A percentile compares a stretch with the other conserved stretches of the same genome.
These are phyloP conservation scores for Colletotrichum sp. DNA, from an alignment of 2,329 filamentous ascomycete species.

Conservation along the genomic window DNA sequence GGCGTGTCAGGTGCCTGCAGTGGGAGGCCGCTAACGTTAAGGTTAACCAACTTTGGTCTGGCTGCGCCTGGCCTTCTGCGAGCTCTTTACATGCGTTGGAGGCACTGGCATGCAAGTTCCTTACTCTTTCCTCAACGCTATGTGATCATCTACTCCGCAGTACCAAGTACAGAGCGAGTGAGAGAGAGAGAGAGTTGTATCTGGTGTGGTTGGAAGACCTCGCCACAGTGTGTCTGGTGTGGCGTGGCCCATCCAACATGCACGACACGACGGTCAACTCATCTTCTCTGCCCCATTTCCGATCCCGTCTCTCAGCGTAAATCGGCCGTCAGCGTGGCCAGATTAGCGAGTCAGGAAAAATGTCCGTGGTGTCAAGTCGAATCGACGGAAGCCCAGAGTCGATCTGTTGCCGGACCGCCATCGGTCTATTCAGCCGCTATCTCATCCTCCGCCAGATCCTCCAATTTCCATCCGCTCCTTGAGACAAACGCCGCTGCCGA, in stretches of 20 bases:
- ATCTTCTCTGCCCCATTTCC: neutral
- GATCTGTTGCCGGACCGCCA: slow-evolving; percentile 6
- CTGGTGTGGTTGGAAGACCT: neutral
- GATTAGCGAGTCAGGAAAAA: slow-evolving; percentile 11
- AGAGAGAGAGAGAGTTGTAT: neutral
- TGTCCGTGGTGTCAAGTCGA: neutral
- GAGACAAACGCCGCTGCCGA: slow-evolving; percentile 7
- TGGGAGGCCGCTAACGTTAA: slow-evolving; percentile 17
- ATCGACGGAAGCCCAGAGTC: neutral
- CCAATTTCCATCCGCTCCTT: slow-evolving; percentile 13
- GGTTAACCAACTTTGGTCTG: slow-evolving; percentile 19
- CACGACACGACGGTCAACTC: slow-evolving; percentile 7
- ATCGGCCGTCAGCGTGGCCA: neutral
- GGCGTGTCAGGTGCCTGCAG: slow-evolving; percentile 20
- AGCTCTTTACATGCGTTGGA: neutral
- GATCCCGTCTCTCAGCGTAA: neutral
- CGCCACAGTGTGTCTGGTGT: neutral
- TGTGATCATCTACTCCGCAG: neutral
- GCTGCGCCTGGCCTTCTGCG: slow-evolving; percentile 4
- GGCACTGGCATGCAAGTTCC: neutral
- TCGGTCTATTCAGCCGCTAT: neutral
- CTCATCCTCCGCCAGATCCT: slow-evolving; percentile 14
- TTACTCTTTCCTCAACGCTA: neutral
- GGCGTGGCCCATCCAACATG: neutral
- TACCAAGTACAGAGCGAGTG: neutral